These are phyloP conservation scores for Ascochyta koolunga DNA, from an alignment of 2,329 filamentous ascomycete species.

Conservation along the genomic window DNA sequence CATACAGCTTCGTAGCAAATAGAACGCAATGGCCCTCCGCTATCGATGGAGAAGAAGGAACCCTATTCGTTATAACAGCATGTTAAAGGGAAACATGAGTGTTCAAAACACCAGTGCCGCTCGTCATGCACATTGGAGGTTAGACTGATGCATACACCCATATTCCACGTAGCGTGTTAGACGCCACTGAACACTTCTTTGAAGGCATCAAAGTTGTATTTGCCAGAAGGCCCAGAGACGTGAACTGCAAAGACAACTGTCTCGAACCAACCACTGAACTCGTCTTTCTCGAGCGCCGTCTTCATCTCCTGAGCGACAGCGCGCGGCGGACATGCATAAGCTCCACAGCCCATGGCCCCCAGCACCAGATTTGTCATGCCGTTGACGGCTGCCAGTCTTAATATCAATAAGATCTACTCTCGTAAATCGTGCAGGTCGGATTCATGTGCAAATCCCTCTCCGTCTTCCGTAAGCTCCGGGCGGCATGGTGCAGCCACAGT, in stretches of 20 bases:
- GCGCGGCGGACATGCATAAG: conserved; percentile 27
- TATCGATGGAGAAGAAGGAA: no score
- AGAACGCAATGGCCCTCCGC: no score
- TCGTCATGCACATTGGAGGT: no score
- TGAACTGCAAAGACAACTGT: conserved; percentile 26
- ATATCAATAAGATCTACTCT: conserved; percentile 26
- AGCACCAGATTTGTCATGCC: conserved; percentile 27
- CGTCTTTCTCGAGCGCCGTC: conserved; percentile 15
- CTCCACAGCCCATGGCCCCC: conserved; percentile 33
- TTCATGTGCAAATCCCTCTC: conserved; percentile 15
- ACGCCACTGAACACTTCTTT: conserved; percentile 12
- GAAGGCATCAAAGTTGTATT: conserved; percentile 16
- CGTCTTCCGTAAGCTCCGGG: conserved; percentile 15
- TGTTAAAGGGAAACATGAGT: no score
- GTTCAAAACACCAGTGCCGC: no score
- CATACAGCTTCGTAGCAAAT: no score
- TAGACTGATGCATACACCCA: neutral
- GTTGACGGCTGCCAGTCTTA: conserved; percentile 25
- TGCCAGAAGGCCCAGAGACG: conserved; percentile 19
- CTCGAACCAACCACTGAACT: conserved; percentile 33
- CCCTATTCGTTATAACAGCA: no score
- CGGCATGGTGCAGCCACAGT: conserved; percentile 28
- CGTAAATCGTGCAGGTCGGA: conserved; percentile 17
- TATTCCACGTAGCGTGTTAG: neutral
- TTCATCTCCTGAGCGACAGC: conserved; percentile 30